Evolutionary conservation across 1,284 basidiomycete genomes (phyloP).

Genomic region (Heterobasidion parviporum): DNA sequence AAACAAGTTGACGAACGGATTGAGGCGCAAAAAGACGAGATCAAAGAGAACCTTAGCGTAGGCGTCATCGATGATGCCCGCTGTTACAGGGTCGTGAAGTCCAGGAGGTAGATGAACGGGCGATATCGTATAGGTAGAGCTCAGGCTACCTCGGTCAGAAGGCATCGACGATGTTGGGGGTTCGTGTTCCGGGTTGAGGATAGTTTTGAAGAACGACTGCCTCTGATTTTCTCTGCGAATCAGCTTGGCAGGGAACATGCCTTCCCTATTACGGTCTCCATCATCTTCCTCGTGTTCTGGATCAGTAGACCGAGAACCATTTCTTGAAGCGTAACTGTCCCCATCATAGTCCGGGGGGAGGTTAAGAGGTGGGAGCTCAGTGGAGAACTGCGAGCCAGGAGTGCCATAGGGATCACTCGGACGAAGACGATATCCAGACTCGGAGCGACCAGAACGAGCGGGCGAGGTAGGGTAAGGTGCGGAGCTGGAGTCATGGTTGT

Average conservation of each 20-base stretch:
- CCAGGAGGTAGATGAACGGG: slow-evolving; percentile 19
- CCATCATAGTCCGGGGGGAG: slow-evolving; percentile 27
- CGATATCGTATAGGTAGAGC: slow-evolving; percentile 9
- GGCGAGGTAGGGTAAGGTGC: slow-evolving; percentile 22
- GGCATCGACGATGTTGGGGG: slow-evolving; percentile 26
- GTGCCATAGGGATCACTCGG: slow-evolving; percentile 23
- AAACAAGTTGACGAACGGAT: slow-evolving; percentile 80
- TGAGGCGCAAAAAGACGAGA: slow-evolving; percentile 67
- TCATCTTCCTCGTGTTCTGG: slow-evolving; percentile 59
- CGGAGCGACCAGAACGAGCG: slow-evolving; percentile 25
- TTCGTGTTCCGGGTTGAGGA: slow-evolving; percentile 62
- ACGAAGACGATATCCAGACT: slow-evolving; percentile 21
- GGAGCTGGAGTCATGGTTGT: slow-evolving; percentile 21
- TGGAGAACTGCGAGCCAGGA: slow-evolving; percentile 31
- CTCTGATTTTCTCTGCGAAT: slow-evolving; percentile 62
- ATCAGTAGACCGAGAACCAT: slow-evolving; percentile 23
- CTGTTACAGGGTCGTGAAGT: slow-evolving; percentile 57
- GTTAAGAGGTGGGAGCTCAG: slow-evolving; percentile 39
- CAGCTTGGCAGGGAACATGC: slow-evolving; percentile 63
- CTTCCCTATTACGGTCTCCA: slow-evolving; percentile 46
- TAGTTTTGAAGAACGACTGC: slow-evolving; percentile 72
- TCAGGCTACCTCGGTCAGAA: slow-evolving; percentile 16
- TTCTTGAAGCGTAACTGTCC: slow-evolving; percentile 29
- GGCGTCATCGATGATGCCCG: slow-evolving; percentile 58
- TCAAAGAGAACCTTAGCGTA: slow-evolving; percentile 67